A percentile compares a stretch with the other conserved stretches of the same genome.
phyloP scores from a whole-genome alignment of 2,329 filamentous ascomycete genomes.

The Ceratocystis ficicola region DNA sequence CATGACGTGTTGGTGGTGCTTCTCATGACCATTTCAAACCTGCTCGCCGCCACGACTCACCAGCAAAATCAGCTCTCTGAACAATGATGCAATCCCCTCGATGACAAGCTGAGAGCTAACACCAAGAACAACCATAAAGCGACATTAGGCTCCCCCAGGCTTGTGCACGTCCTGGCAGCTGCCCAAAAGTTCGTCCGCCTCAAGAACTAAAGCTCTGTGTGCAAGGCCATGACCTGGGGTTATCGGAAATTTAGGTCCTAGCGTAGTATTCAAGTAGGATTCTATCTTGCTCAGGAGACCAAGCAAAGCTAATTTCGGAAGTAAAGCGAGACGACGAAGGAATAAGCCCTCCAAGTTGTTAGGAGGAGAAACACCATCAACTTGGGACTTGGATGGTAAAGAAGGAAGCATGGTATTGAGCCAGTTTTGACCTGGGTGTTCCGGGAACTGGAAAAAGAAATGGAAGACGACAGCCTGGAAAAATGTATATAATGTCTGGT shows the following conservation, averaged over 20 bases:
- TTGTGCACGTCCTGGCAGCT: not conserved
- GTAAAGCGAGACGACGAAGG: not conserved
- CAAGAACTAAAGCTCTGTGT: not conserved
- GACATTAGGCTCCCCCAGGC: not conserved
- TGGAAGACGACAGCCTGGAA: too few relatives aligned
- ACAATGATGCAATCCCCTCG: not conserved
- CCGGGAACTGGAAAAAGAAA: too few relatives aligned
- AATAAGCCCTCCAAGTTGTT: not conserved
- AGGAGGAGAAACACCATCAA: not conserved
- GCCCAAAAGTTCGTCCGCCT: not conserved
- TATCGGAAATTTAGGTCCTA: not conserved
- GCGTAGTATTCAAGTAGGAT: not conserved
- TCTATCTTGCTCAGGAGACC: not conserved
- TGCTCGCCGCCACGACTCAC: not conserved
- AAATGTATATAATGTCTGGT: not conserved
- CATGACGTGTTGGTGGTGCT: not conserved
- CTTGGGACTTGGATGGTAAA: not conserved
- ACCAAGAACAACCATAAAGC: not conserved
- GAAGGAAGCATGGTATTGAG: not conserved
- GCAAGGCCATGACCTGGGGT: not conserved
- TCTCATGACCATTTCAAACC: not conserved
- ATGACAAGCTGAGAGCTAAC: not conserved
- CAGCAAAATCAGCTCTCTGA: not conserved
- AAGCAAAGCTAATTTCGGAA: conserved; percentile 3
- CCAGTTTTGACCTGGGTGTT: not conserved